These are phyloP conservation scores for Metschnikowia anglica DNA, from an alignment of 805 yeast species.

Conservation along the genomic window DNA sequence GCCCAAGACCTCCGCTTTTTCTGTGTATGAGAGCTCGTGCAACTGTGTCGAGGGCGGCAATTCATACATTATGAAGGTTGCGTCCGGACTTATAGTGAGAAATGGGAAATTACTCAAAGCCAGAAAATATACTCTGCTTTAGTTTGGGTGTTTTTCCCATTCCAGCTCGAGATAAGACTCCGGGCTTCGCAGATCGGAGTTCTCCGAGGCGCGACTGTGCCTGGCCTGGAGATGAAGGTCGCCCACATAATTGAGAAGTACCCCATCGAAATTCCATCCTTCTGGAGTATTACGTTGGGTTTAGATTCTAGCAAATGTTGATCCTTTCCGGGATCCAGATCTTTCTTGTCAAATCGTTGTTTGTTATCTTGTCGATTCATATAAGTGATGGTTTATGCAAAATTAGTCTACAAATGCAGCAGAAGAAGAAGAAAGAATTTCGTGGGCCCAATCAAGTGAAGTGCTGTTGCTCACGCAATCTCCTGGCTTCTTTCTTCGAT, in stretches of 20 bases:
- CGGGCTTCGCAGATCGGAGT: slow-evolving; percentile 8
- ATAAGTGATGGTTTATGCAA: too few relatives aligned
- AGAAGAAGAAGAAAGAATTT: slow-evolving; percentile 3
- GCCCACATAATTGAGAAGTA: too few relatives aligned
- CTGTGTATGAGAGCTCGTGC: slow-evolving; percentile 19
- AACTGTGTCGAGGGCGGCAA: slow-evolving; percentile 14
- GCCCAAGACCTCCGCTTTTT: slow-evolving; percentile 44
- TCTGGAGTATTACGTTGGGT: too few relatives aligned
- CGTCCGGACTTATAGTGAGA: background rate
- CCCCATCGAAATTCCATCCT: too few relatives aligned
- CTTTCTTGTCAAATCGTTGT: background rate
- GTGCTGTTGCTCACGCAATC: slow-evolving; percentile 46
- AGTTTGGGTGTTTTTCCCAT: background rate
- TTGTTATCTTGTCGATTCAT: background rate
- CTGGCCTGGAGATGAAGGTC: too few relatives aligned
- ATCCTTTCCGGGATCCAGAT: too few relatives aligned
- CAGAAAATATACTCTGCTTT: background rate
- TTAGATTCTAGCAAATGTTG: too few relatives aligned
- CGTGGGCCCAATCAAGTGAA: slow-evolving; percentile 30
- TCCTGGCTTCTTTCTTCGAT: slow-evolving; percentile 39
- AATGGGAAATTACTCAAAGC: background rate
- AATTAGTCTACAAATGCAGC: slow-evolving; percentile 16
- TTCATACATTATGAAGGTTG: slow-evolving; percentile 7
- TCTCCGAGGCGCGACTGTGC: slow-evolving; percentile 12
- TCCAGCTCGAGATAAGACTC: slow-evolving; percentile 4